Evolutionary conservation across 2,329 filamentous ascomycete species (phyloP).

Genomic region (Nannizziopsis barbatae): DNA sequence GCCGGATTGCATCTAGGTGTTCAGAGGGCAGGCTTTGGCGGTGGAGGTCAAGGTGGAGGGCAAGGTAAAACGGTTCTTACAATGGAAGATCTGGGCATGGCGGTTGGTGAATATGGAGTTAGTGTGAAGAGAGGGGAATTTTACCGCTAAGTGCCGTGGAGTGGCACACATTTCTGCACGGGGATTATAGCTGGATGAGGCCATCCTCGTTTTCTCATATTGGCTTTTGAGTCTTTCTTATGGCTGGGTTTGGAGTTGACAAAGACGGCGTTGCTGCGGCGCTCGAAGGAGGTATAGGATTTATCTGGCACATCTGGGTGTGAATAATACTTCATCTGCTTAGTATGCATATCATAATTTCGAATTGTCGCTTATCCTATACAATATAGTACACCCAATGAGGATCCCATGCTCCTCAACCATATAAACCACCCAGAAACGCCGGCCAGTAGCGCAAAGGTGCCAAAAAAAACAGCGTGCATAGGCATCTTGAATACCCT

Average conservation of each 20-base stretch:
- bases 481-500: not conserved
- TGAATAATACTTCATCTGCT: not conserved
- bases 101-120: slow-evolving; percentile 92
- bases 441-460: not conserved
- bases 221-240: not conserved
- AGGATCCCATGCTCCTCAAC: not conserved
- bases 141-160: slow-evolving; percentile 54
- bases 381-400: too few relatives aligned
- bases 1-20: slow-evolving; percentile 51
- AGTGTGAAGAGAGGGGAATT: slow-evolving; percentile 97
- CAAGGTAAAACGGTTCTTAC: slow-evolving; percentile 90
- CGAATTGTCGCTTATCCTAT: too few relatives aligned
- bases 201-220: not conserved
- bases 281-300: not conserved
- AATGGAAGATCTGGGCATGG: slow-evolving; percentile 98
- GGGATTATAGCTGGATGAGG: not conserved
- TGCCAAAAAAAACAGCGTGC: not conserved
- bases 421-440: not conserved
- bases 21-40: slow-evolving; percentile 70
- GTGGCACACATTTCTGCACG: not conserved
- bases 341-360: not conserved
- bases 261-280: not conserved
- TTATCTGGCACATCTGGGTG: slow-evolving; percentile 1
- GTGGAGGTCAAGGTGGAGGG: slow-evolving; percentile 67
- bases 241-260: not conserved